Evolutionary conservation across 2,329 filamentous ascomycete genomes (phyloP), one percentile per base, ranked within the genome.

Genomic region (Plectosphaerella cucumerina): DNA sequence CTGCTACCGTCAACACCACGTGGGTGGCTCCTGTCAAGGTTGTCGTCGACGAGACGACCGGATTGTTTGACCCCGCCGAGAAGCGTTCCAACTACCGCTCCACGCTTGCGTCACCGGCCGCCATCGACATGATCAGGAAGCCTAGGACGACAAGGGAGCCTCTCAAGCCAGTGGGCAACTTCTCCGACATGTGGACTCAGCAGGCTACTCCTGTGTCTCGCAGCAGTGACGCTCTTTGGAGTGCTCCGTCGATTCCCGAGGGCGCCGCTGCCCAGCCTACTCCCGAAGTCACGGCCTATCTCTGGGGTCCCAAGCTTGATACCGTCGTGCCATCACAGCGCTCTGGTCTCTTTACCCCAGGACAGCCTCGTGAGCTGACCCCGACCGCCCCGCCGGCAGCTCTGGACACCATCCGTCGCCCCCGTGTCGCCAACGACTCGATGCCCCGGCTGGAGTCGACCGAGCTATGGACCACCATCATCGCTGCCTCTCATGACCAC

Each of bases 61-160:
- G 60, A 14, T 53, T 63, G 2, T 63, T 61, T 50, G 54, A 51
- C 47, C 45, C 51, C 11, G 34, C 39, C 34, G 53, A 58, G 33
- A 47, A 55, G 41, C 57, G 60, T 14, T 60, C 56, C 26, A 53
- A 54, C 35, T 69, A 63, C 54, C 62, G 64, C 26, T 67, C 62
- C 11, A 68, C 68, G 21, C 56, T 58, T 4, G 60, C 61, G 17
- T 58, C 63, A 12, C 66, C 66, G 18, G 65, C 62, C n/a, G 66
- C 66, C n/a, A 53, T 71, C 10, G 51, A 60, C 34, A 67, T 70
- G 53, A 48, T 50, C 39, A 63, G 66, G 51, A 72, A 66, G 55
- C 60, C 59, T 44, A 59, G 64, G n/a, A 39, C 44, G 9, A 23
- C 53, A 17, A 45, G 57, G 9, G 52, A 50, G 22, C 42, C 37